Conservation (phyloP, 805 yeast species). For the Saturnispora silvae region DNA sequence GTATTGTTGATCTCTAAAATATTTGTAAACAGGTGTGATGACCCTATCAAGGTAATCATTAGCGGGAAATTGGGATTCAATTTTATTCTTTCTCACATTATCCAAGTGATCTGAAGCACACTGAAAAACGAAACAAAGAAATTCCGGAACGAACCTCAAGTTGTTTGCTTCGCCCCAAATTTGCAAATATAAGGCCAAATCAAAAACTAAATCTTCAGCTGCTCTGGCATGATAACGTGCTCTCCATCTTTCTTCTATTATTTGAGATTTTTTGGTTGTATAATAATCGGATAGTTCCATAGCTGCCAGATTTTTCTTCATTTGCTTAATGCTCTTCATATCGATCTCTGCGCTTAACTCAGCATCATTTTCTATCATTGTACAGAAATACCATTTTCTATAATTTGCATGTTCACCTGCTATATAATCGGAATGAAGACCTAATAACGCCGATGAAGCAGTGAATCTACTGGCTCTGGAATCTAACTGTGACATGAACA, state of each 20-base stretch:
- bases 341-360: constrained; percentile 49
- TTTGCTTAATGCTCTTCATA: constrained; percentile 45
- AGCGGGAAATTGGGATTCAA: constrained; percentile 10
- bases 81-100: constrained; percentile 23
- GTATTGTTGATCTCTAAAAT: constrained; percentile 58
- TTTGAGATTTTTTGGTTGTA: constrained; percentile 35
- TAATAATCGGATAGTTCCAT: constrained; percentile 16
- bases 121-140: constrained; percentile 44
- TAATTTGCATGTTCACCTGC: constrained; percentile 86
- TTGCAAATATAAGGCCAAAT: constrained; percentile 49
- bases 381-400: constrained; percentile 87
- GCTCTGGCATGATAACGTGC: constrained; percentile 44
- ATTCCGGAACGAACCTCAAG: constrained; percentile 41
- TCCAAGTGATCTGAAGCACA: constrained; percentile 41
- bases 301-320: constrained; percentile 43
- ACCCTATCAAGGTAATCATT: constrained; percentile 29
- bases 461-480: constrained; percentile 77
- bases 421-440: constrained; percentile 82
- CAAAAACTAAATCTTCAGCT: constrained; percentile 51
- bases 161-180: constrained; percentile 77
- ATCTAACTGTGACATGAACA: constrained; percentile 69
- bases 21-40: constrained; percentile 43
- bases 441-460: constrained; percentile 57
- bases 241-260: constrained; percentile 80
- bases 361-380: constrained; percentile 68